Conservation (phyloP, 129 eudicot species). For the Dittrichia graveolens region DNA sequence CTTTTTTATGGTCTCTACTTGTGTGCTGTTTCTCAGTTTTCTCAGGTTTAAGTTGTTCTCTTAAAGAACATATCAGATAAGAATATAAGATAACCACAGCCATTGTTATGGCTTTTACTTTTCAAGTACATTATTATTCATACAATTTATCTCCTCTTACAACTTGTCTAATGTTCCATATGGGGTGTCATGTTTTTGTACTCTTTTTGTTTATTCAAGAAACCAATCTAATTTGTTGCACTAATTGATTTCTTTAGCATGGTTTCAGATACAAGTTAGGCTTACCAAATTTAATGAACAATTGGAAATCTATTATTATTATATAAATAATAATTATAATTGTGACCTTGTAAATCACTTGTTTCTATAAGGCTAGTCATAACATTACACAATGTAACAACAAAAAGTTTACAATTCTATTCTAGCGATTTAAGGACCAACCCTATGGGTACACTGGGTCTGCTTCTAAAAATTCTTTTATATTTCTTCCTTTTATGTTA, state of each 20-base stretch:
- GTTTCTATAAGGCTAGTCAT: slow-evolving; percentile 15
- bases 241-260: too few relatives aligned
- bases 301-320: not conserved
- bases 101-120: slow-evolving; percentile 9
- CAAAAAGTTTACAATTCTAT: not conserved
- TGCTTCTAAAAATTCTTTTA: slow-evolving; percentile 23
- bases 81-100: not conserved
- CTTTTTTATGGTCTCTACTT: slow-evolving; percentile 30
- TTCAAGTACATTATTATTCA: not conserved
- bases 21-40: slow-evolving; percentile 27
- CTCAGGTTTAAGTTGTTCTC: not conserved
- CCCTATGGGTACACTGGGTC: slow-evolving; percentile 19
- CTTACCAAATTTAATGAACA: not conserved
- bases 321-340: not conserved
- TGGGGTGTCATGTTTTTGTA: not conserved
- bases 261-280: not conserved
- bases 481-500: slow-evolving; percentile 50
- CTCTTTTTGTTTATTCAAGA: not conserved
- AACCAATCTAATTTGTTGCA: not conserved
- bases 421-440: not conserved
- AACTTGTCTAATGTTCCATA: not conserved
- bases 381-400: not conserved
- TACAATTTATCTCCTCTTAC: not conserved
- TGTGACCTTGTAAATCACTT: not conserved
- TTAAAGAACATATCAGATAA: not conserved